These are phyloP conservation scores for Trichophyton equinum DNA, from an alignment of 2,329 filamentous ascomycete genomes.

Conservation along the genomic window DNA sequence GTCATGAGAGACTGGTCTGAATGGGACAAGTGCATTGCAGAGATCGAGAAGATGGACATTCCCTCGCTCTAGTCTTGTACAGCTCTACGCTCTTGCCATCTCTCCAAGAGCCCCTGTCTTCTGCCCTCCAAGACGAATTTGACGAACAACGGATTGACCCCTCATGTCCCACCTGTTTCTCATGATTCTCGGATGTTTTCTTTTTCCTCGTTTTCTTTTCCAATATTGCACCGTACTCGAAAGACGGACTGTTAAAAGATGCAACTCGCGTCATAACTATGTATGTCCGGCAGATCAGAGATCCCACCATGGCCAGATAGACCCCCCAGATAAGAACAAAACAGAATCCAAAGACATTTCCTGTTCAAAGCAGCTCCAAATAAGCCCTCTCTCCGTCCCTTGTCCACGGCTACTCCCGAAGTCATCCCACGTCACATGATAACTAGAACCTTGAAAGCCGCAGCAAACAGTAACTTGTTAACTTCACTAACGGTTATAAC, in stretches of 20 bases:
- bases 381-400: neutral
- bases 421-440: neutral
- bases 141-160: neutral
- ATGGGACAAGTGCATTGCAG: constrained; percentile 31
- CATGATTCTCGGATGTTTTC: neutral
- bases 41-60: constrained; percentile 27
- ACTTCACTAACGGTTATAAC: too few species aligned
- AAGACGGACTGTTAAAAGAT: neutral
- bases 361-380: neutral
- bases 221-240: neutral
- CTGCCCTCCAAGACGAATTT: neutral
- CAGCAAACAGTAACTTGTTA: too few species aligned
- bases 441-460: neutral
- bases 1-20: constrained; percentile 44
- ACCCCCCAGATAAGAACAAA: neutral
- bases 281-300: neutral
- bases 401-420: neutral
- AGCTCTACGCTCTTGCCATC: neutral
- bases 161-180: neutral
- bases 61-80: neutral
- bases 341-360: too few species aligned
- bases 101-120: neutral
- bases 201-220: neutral
- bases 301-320: neutral
- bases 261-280: neutral